Percentiles rank a stretch among this genome's conserved stretches.
phyloP scores from a whole-genome alignment of 768 basidiomycete genomes.

The Mrakia gelida region DNA sequence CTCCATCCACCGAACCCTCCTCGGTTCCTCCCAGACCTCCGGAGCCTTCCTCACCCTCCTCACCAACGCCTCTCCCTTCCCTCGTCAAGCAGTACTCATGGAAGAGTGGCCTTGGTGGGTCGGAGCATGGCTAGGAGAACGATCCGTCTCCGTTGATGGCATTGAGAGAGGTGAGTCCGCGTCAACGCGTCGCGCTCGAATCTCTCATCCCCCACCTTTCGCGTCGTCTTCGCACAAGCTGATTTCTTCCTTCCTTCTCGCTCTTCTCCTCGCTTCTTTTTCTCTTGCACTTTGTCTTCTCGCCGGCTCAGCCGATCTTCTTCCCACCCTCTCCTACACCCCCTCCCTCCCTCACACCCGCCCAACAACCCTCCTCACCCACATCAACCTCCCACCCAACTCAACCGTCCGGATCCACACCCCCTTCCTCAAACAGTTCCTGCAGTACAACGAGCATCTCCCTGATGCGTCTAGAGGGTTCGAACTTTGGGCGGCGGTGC shows the following conservation, averaged over 20 bases:
- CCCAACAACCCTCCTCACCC: conserved; percentile 64
- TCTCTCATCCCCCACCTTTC: too few relatives aligned
- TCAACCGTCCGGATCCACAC: conserved; percentile 62
- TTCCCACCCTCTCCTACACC: conserved; percentile 23
- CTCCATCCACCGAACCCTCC: conserved; percentile 64
- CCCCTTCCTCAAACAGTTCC: conserved; percentile 74
- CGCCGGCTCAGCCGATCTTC: conserved; percentile 3
- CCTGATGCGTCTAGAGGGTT: conserved; percentile 94
- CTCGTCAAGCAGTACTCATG: conserved; percentile 61
- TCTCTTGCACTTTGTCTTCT: not conserved
- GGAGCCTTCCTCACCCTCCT: conserved; percentile 68
- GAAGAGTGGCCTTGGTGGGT: conserved; percentile 94
- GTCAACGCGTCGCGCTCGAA: too few relatives aligned
- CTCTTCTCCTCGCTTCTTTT: not conserved
- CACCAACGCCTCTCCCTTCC: conserved; percentile 54
- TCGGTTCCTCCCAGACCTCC: conserved; percentile 67
- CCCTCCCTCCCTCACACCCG: conserved; percentile 41
- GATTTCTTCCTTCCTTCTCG: not conserved
- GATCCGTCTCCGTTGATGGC: conserved; percentile 55
- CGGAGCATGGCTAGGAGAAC: conserved; percentile 78
- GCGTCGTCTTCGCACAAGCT: not conserved
- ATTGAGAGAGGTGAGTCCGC: conserved; percentile 9
- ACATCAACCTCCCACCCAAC: conserved; percentile 64
- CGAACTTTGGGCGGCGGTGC: conserved; percentile 80
- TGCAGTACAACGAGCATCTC: conserved; percentile 92